These are phyloP conservation scores for Coniferiporia sulphurascens DNA, from an alignment of 1,284 basidiomycete species.

Conservation along the genomic window DNA sequence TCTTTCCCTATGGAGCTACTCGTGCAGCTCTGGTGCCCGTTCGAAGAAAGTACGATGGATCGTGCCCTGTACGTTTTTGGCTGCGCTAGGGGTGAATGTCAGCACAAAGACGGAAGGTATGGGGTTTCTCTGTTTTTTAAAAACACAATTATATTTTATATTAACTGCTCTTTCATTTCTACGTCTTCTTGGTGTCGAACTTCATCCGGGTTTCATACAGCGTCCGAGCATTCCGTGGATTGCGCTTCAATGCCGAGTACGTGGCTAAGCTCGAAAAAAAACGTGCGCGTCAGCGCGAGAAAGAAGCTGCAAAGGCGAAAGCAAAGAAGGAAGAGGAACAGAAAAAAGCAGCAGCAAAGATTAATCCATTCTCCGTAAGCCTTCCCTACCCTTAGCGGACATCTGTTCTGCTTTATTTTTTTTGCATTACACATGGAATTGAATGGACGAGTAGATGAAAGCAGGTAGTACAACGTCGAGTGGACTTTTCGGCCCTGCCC, in stretches of 20 bases:
- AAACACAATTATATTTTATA: neutral
- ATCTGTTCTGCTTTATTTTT: slow-evolving; percentile 1
- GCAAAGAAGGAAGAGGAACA: slow-evolving; percentile 29
- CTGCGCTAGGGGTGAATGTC: slow-evolving; percentile 62
- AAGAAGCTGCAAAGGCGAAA: slow-evolving; percentile 34
- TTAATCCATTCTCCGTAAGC: slow-evolving; percentile 70
- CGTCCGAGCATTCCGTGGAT: slow-evolving; percentile 71
- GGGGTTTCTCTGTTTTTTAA: slow-evolving; percentile 22
- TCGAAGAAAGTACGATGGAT: slow-evolving; percentile 77
- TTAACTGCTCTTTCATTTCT: neutral
- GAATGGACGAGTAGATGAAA: slow-evolving; percentile 20
- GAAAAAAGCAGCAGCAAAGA: slow-evolving; percentile 31
- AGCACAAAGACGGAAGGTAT: slow-evolving; percentile 68
- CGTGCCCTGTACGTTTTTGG: slow-evolving; percentile 79
- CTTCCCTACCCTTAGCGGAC: neutral
- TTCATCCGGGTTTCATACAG: slow-evolving; percentile 32
- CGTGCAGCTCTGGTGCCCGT: slow-evolving; percentile 81
- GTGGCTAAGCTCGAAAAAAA: slow-evolving; percentile 61
- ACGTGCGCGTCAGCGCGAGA: slow-evolving; percentile 30
- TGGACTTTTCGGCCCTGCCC: slow-evolving; percentile 8
- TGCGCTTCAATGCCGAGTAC: slow-evolving; percentile 66
- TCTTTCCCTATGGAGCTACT: slow-evolving; percentile 69
- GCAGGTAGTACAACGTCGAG: neutral
- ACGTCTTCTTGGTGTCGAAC: neutral
- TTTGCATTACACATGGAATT: neutral